These are phyloP conservation scores for Teunomyces cretensis DNA, from an alignment of 805 yeast genomes.

Conservation along the genomic window DNA sequence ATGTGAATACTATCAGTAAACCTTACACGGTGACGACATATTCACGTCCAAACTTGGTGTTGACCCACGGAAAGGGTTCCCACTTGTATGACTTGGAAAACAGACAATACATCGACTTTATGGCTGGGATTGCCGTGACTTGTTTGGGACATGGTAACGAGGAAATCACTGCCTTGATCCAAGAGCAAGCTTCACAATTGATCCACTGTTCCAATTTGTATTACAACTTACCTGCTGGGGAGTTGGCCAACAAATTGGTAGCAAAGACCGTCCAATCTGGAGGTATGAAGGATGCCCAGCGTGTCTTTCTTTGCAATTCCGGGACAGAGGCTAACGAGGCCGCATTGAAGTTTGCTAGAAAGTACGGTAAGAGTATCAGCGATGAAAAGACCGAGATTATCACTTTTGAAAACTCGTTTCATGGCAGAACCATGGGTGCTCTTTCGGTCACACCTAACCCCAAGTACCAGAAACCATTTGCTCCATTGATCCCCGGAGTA, in stretches of 20 bases:
- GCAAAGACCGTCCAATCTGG: slow-evolving; percentile 66
- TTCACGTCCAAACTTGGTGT: slow-evolving; percentile 72
- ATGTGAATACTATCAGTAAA: slow-evolving; percentile 44
- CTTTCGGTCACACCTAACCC: slow-evolving; percentile 88
- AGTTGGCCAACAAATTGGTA: slow-evolving; percentile 69
- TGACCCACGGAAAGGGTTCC: slow-evolving; percentile 82
- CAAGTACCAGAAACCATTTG: slow-evolving; percentile 88
- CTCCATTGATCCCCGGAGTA: slow-evolving; percentile 90
- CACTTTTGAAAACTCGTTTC: slow-evolving; percentile 88
- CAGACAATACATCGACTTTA: slow-evolving; percentile 79
- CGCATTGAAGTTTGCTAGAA: slow-evolving; percentile 68
- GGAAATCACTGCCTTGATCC: slow-evolving; percentile 66
- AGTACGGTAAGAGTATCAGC: slow-evolving; percentile 61
- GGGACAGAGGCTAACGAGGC: slow-evolving; percentile 63
- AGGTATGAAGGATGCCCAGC: slow-evolving; percentile 78
- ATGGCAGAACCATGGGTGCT: slow-evolving; percentile 94
- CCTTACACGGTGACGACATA: slow-evolving; percentile 74
- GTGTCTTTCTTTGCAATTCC: slow-evolving; percentile 64
- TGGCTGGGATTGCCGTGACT: slow-evolving; percentile 98
- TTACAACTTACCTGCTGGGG: slow-evolving; percentile 82
- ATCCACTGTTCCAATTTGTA: slow-evolving; percentile 85
- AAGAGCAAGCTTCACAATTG: slow-evolving; percentile 69
- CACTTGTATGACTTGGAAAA: slow-evolving; percentile 77
- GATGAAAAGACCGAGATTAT: slow-evolving; percentile 70
- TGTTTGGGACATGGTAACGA: slow-evolving; percentile 85